These are phyloP conservation scores for Colletotrichum siamense DNA, from an alignment of 2,329 filamentous ascomycete genomes.

Conservation along the genomic window DNA sequence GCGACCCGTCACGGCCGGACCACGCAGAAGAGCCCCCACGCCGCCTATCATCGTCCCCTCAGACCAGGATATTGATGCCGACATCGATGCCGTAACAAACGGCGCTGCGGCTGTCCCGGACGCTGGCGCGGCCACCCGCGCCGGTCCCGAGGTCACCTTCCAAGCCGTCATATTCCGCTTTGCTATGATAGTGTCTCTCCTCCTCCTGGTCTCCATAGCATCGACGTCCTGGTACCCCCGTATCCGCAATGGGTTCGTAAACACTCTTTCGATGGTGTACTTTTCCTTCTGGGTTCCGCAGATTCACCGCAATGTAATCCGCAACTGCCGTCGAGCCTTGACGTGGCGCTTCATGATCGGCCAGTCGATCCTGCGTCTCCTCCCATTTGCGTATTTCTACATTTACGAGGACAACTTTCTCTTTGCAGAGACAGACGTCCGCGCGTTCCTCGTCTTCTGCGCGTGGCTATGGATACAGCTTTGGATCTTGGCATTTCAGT, in stretches of 20 bases:
- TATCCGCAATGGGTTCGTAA: constrained; percentile 61
- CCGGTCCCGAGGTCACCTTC: constrained; percentile 44
- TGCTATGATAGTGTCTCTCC: constrained; percentile 57
- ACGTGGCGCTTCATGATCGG: constrained; percentile 89
- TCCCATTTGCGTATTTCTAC: constrained; percentile 89
- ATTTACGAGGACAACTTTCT: constrained; percentile 79
- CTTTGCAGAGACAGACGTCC: constrained; percentile 73
- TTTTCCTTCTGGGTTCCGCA: constrained; percentile 93
- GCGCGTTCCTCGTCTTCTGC: constrained; percentile 67
- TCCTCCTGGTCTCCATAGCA: constrained; percentile 64
- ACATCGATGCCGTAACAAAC: constrained; percentile 46
- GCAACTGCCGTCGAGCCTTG: constrained; percentile 91
- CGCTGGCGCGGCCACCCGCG: constrained; percentile 4
- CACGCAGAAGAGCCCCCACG: constrained; percentile 29
- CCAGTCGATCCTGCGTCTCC: constrained; percentile 77
- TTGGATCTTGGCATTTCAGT: constrained; percentile 78
- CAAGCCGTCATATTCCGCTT: constrained; percentile 63
- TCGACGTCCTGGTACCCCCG: constrained; percentile 65
- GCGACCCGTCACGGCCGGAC: constrained; percentile 42
- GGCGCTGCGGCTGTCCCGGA: constrained; percentile 30
- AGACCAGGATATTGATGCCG: constrained; percentile 68
- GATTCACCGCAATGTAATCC: constrained; percentile 86
- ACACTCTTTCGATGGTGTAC: constrained; percentile 74
- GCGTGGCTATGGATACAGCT: constrained; percentile 91
- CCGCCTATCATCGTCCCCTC: constrained; percentile 65